Evolutionary conservation across 495 filamentous ascomycete genomes (phyloP).

Genomic region (Amorphotheca resinae): DNA sequence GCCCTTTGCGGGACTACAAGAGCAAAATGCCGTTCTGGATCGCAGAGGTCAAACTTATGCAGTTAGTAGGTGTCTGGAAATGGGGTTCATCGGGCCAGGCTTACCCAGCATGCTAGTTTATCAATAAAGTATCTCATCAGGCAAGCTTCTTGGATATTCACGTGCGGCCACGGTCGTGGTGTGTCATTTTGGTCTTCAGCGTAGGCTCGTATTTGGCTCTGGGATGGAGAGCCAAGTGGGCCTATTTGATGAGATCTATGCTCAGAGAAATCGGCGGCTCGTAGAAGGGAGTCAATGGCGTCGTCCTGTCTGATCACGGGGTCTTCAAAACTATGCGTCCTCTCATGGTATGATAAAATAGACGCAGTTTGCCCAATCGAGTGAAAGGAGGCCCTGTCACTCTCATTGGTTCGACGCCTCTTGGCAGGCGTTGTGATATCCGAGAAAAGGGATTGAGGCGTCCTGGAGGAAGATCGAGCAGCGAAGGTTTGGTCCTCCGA

Average conservation of each 20-base stretch:
- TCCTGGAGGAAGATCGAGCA: too few relatives aligned
- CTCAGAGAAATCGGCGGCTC: slow-evolving; percentile 5
- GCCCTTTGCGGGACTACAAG: slow-evolving; percentile 21
- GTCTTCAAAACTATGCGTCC: background rate
- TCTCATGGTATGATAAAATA: background rate
- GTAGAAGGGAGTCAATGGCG: slow-evolving; percentile 6
- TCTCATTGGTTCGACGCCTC: slow-evolving; percentile 2
- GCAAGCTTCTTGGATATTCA: slow-evolving; percentile 17
- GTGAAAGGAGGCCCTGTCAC: background rate
- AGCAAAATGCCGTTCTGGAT: slow-evolving; percentile 20
- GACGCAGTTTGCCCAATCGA: background rate
- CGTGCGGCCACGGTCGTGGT: background rate
- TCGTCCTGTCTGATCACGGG: background rate
- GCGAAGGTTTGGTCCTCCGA: background rate
- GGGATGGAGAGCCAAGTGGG: background rate
- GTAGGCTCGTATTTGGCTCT: background rate
- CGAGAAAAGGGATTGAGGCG: background rate
- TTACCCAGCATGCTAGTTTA: slow-evolving; percentile 21
- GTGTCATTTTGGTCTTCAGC: background rate
- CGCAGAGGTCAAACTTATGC: slow-evolving; percentile 13
- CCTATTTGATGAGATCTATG: background rate
- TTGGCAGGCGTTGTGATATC: background rate
- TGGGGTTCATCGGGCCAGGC: background rate
- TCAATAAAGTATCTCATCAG: slow-evolving; percentile 24
- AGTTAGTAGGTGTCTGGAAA: background rate